Base-by-base conservation (phyloP, 352 stramenopile species). In the Globisporangium lucens region DNA sequence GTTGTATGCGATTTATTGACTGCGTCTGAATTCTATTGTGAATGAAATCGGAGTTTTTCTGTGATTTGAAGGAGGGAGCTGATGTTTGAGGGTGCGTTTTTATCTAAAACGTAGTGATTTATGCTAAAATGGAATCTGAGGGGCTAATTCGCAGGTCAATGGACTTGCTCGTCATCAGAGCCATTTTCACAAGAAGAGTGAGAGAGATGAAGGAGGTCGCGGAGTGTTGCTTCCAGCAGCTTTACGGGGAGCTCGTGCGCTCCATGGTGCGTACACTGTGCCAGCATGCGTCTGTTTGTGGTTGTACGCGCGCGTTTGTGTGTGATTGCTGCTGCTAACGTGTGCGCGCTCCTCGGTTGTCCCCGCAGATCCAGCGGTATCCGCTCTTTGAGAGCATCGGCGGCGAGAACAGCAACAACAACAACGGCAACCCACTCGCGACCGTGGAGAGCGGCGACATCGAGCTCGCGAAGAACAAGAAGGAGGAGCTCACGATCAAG, bases 181-280 rank as follows among this genome's bases (percentile, higher is more conserved):
- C 20, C 24, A 61, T 59, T 62, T 52, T 36, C 22, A 53, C 27
- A 46, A 30, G 49, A 33, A 20, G 15, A 41, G 29, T 10, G 53
- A 41, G 55, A 58, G 9, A 36, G 29, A 92, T 93, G 85, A 94
- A 92, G 66, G 88, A 95, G 58, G 85, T 95, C 43, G 86, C 88
- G 2, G 88, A 95, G 53, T 87, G 84, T 72, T 90, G 86, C 80
- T 93, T 95, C 78, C 83, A 92, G 77, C 88, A 95, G 75, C 81
- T 95, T 66, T 95, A 91, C 63, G 88, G 80, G 56, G 86, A 95
- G 77, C 78, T 93, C 47, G 87, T 95, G 77, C 86, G 88, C 70
- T 92, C 86, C 12, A 87, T 94, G 86, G 88, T 94, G 61, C 68
- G 73, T 78, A 15, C 10, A 9, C 15, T n/a, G 27, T 46, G 2